Evolutionary conservation across 2,329 filamentous ascomycete genomes (phyloP).

Genomic region (Colletotrichum incanum): DNA sequence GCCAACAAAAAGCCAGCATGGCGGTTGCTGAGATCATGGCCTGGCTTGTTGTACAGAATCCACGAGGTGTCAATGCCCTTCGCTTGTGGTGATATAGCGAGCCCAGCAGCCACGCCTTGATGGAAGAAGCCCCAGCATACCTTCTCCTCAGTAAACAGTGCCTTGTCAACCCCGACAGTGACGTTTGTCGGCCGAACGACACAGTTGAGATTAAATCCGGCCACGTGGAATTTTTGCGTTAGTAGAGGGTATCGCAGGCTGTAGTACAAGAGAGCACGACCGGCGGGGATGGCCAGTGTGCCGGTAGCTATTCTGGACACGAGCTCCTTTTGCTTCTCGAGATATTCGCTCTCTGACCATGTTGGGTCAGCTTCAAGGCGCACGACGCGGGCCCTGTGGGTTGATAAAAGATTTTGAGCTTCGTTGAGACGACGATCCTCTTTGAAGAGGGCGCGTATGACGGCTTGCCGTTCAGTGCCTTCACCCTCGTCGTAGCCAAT

Average conservation of each 20-base stretch:
- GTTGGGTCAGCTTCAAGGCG: slow-evolving; percentile 81
- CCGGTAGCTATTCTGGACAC: slow-evolving; percentile 89
- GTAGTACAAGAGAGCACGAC: slow-evolving; percentile 90
- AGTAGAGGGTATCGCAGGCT: slow-evolving; percentile 89
- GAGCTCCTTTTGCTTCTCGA: slow-evolving; percentile 93
- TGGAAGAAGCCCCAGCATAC: slow-evolving; percentile 99
- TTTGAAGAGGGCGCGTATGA: slow-evolving; percentile 90
- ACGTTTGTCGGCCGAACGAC: slow-evolving; percentile 93
- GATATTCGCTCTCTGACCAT: slow-evolving; percentile 88
- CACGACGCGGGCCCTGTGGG: slow-evolving; percentile 84
- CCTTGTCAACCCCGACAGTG: slow-evolving; percentile 92
- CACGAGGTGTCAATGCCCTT: slow-evolving; percentile 98
- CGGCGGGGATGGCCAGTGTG: slow-evolving; percentile 90
- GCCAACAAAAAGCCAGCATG: slow-evolving; percentile 95
- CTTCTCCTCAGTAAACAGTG: slow-evolving; percentile 92
- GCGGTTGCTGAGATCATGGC: slow-evolving; percentile 89
- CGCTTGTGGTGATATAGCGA: slow-evolving; percentile 90
- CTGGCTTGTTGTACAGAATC: slow-evolving; percentile 98
- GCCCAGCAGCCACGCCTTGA: slow-evolving; percentile 91
- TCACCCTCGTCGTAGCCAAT: slow-evolving; percentile 83
- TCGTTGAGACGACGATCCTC: slow-evolving; percentile 93
- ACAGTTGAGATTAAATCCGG: slow-evolving; percentile 93
- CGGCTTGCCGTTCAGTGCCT: slow-evolving; percentile 85
- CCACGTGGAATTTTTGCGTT: slow-evolving; percentile 91
- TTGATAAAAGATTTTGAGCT: slow-evolving; percentile 87